phyloP scores from a whole-genome alignment of 148 eudicot genomes.

The Talinum fruticosum region DNA sequence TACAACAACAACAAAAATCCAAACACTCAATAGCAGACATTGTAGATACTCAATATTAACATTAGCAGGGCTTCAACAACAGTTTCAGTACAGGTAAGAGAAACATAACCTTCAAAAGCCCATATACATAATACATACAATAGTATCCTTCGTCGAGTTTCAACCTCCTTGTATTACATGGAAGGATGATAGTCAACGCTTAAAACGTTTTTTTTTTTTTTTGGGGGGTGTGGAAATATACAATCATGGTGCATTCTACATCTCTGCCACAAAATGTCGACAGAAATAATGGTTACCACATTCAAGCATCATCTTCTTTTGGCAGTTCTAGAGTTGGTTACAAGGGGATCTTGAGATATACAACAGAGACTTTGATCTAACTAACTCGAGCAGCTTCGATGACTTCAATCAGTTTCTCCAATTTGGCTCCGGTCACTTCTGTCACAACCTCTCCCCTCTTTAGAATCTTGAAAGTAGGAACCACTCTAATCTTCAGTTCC shows the following conservation, averaged over 20 bases:
- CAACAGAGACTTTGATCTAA: slow-evolving; percentile 26
- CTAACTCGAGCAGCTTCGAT: slow-evolving; percentile 53
- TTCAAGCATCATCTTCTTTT: not conserved
- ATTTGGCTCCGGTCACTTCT: slow-evolving; percentile 89
- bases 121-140: not conserved
- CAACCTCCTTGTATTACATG: not conserved
- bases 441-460: slow-evolving; percentile 59
- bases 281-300: slow-evolving; percentile 8
- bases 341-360: slow-evolving; percentile 24
- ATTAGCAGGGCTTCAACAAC: not conserved
- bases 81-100: not conserved
- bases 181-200: not conserved
- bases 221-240: slow-evolving; percentile 18
- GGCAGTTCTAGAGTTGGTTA: slow-evolving; percentile 9
- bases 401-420: slow-evolving; percentile 64
- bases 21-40: not conserved
- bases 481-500: slow-evolving; percentile 82
- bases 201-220: not conserved
- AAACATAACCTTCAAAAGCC: not conserved
- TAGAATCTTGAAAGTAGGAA: slow-evolving; percentile 94
- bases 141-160: not conserved
- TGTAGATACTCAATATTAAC: too few relatives aligned
- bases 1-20: too few relatives aligned
- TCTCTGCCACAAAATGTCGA: slow-evolving; percentile 8
- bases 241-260: slow-evolving; percentile 15